phyloP scores from a whole-genome alignment of 176 grass and related monocot genomes.

The Oryza glaberrima region DNA sequence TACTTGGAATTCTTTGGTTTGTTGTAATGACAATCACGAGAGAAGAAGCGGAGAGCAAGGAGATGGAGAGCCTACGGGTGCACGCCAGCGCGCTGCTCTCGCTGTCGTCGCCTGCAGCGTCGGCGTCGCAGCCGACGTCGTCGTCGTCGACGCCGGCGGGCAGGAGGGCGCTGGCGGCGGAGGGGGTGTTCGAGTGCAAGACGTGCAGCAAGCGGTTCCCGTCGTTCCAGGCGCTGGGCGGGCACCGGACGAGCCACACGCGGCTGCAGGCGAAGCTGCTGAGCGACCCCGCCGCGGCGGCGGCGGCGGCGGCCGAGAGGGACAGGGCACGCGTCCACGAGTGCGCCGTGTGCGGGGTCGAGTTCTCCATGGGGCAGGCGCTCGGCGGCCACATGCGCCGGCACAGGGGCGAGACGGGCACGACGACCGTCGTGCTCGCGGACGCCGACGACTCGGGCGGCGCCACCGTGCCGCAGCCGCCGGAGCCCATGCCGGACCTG shows the following conservation, averaged over 20 bases:
- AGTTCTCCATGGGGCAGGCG: constrained; percentile 83
- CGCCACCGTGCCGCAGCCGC: not conserved
- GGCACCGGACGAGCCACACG: constrained; percentile 72
- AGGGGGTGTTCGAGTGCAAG: constrained; percentile 78
- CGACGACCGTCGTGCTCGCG: not conserved
- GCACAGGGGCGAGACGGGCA: constrained; percentile 41
- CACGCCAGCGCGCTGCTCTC: constrained; percentile 55
- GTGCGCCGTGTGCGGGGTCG: constrained; percentile 74
- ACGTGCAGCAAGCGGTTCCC: constrained; percentile 62
- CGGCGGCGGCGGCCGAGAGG: constrained; percentile 14
- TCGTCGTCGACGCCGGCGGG: not conserved
- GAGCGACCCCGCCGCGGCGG: constrained; percentile 1
- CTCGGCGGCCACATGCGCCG: constrained; percentile 79
- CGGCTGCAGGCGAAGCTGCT: constrained; percentile 59
- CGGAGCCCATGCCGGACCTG: constrained; percentile 51
- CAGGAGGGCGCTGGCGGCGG: constrained; percentile 62
- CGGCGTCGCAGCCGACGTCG: too few relatives aligned
- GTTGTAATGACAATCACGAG: constrained; percentile 51
- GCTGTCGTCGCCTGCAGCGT: constrained; percentile 6
- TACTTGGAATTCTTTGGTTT: not conserved
- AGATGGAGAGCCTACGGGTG: constrained; percentile 56
- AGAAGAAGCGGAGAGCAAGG: constrained; percentile 44
- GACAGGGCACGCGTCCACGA: constrained; percentile 51
- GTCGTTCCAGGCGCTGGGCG: constrained; percentile 70
- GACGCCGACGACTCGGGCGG: not conserved